phyloP scores from a whole-genome alignment of 2,329 filamentous ascomycete genomes.

The Mariannaea sp. region DNA sequence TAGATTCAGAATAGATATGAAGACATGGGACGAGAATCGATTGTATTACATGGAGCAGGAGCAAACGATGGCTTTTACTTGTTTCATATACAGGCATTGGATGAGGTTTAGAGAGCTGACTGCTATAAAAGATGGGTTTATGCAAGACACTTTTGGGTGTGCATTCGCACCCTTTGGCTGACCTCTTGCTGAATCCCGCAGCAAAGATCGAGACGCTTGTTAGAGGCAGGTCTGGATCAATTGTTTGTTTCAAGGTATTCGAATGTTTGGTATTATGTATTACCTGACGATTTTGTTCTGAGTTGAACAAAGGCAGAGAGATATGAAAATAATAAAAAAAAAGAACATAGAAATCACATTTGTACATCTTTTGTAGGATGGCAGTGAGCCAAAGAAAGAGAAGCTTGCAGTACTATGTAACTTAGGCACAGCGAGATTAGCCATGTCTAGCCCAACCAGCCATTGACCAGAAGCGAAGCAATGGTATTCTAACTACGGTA shows the following conservation, averaged over 20 bases:
- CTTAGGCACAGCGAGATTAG: neutral
- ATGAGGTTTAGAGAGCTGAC: neutral
- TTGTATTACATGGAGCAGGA: neutral
- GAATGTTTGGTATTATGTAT: neutral
- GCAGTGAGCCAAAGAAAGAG: too few relatives aligned
- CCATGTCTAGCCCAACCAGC: neutral
- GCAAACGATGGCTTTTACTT: neutral
- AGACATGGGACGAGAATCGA: neutral
- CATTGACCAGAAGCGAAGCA: conserved; percentile 7
- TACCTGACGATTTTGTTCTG: too few relatives aligned
- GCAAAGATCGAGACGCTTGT: neutral
- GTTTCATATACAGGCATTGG: conserved; percentile 11
- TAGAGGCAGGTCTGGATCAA: neutral
- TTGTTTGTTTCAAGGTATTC: neutral
- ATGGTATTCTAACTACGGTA: too few relatives aligned
- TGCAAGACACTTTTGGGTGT: neutral
- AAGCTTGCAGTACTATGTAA: too few relatives aligned
- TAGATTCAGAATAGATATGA: conserved; percentile 1
- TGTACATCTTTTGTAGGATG: too few relatives aligned
- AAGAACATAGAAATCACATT: too few relatives aligned
- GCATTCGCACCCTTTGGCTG: neutral
- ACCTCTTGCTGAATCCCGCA: neutral
- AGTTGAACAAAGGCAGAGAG: too few relatives aligned
- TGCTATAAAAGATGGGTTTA: neutral
- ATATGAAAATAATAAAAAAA: too few relatives aligned